Evolutionary conservation across 768 basidiomycete genomes (phyloP), one percentile per base, ranked within the genome.

Genomic region (Neoboletus magnificus): DNA sequence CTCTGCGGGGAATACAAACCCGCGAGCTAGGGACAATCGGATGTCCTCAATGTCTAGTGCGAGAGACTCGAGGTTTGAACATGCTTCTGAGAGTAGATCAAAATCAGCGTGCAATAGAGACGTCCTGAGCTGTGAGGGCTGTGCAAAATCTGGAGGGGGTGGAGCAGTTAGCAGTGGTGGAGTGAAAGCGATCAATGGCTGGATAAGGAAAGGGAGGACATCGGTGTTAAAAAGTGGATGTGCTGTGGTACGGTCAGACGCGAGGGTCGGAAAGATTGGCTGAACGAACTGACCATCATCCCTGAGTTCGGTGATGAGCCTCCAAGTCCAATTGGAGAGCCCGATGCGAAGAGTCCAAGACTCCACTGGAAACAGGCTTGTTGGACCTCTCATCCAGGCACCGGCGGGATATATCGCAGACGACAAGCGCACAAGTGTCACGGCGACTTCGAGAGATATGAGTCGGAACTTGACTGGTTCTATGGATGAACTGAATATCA

Each of bases 1-100:
- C 58, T 85, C 81, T 25, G 80, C 76, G 0, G 84, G 78, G 67
- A 82, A 83, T 48, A 79, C 76, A 60, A 82, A 71, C 0, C 85
- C 84, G 11, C 84, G 85, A 40, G 87, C 89, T 11, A 93, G 76
- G 25, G 84, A 83, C 23, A 85, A 73, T 25, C 90, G 82, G 45
- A 91, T 80, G 53, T 89, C 87, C 65, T 89, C 87, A 12, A 89
- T 81, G 62, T 93, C 91, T 15, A 92, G 77, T 16, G 85, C 78
- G 30, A 91, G 81, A 36, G 89, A 85, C 66, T 93, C 91, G 29
- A 93, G 77, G 37, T 86, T 75, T 48, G 82, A 87, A 71, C 86
- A 90, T 0, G 82, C 79, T 64, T 92, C 86, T 62, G 89, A 86
- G 32, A 93, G 74, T 16, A 81, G 74, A 36, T 89, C 87, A 47